phyloP scores from a whole-genome alignment of 1,139 yeast genomes.

The Eremothecium coryli region DNA sequence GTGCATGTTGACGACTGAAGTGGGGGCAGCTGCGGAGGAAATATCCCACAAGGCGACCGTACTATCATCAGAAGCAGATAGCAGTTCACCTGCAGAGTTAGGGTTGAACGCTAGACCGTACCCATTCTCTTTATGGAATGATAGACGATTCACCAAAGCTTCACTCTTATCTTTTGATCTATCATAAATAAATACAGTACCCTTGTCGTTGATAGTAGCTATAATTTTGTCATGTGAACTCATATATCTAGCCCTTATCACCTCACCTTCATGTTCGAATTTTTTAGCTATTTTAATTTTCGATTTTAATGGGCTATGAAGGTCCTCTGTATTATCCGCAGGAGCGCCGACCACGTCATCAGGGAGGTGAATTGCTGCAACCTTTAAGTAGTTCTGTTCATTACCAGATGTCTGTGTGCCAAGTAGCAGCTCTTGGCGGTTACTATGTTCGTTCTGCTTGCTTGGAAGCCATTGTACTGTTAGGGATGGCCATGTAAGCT shows the following conservation, averaged over 20 bases:
- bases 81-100: slow-evolving; percentile 38
- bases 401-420: slow-evolving; percentile 87
- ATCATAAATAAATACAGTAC: slow-evolving; percentile 63
- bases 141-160: slow-evolving; percentile 28
- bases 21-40: slow-evolving; percentile 21
- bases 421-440: slow-evolving; percentile 42
- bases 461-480: slow-evolving; percentile 70
- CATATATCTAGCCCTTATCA: slow-evolving; percentile 75
- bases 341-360: slow-evolving; percentile 20
- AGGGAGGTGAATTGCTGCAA: slow-evolving; percentile 70
- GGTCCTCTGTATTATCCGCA: slow-evolving; percentile 23
- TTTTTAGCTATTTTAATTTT: slow-evolving; percentile 58
- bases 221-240: slow-evolving; percentile 61
- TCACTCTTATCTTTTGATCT: slow-evolving; percentile 29
- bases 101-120: slow-evolving; percentile 65
- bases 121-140: slow-evolving; percentile 58
- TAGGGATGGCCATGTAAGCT: slow-evolving; percentile 71
- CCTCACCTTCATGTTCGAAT: slow-evolving; percentile 46
- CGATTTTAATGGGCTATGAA: slow-evolving; percentile 33
- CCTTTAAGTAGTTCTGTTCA: slow-evolving; percentile 65
- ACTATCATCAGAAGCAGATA: slow-evolving; percentile 58
- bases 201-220: slow-evolving; percentile 72
- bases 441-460: slow-evolving; percentile 7
- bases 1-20: slow-evolving; percentile 33
- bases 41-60: slow-evolving; percentile 53